phyloP scores from a whole-genome alignment of 2,329 filamentous ascomycete genomes.

The Orbilia oligospora region DNA sequence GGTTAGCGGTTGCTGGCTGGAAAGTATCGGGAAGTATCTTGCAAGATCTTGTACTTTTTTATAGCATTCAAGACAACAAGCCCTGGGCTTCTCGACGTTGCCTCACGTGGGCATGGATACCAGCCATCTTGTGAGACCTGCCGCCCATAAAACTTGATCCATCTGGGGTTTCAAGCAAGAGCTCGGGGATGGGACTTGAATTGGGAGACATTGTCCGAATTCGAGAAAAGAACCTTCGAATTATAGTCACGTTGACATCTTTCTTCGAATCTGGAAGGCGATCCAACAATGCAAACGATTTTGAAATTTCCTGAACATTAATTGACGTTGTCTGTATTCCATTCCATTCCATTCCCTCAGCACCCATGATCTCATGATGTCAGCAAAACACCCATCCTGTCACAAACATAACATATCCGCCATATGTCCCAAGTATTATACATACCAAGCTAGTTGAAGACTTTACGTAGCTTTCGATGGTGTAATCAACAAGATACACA shows the following conservation, averaged over 20 bases:
- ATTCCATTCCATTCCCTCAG: constrained; percentile 6
- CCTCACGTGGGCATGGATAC: constrained; percentile 41
- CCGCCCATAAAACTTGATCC: constrained; percentile 20
- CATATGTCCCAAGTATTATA: constrained; percentile 12
- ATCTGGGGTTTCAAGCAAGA: constrained; percentile 11
- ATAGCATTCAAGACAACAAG: constrained; percentile 2
- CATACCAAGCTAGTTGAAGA: neutral
- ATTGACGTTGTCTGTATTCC: constrained; percentile 1
- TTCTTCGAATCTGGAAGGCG: constrained; percentile 38
- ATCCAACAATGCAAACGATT: constrained; percentile 31
- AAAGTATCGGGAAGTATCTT: constrained; percentile 34
- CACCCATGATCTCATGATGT: constrained; percentile 47
- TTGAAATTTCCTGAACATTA: neutral
- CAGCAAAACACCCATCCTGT: constrained; percentile 1
- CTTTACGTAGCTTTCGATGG: constrained; percentile 19
- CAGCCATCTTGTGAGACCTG: constrained; percentile 45
- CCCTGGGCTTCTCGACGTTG: constrained; percentile 6
- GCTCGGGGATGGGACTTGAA: constrained; percentile 50
- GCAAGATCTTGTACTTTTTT: constrained; percentile 29
- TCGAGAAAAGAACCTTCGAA: constrained; percentile 1
- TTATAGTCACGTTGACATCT: constrained; percentile 40
- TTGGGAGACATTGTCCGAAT: constrained; percentile 36
- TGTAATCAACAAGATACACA: neutral
- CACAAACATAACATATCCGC: neutral
- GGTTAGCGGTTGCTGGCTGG: neutral